These are phyloP conservation scores for Aureobasidium sp. DNA, from an alignment of 2,329 filamentous ascomycete genomes.

Conservation along the genomic window DNA sequence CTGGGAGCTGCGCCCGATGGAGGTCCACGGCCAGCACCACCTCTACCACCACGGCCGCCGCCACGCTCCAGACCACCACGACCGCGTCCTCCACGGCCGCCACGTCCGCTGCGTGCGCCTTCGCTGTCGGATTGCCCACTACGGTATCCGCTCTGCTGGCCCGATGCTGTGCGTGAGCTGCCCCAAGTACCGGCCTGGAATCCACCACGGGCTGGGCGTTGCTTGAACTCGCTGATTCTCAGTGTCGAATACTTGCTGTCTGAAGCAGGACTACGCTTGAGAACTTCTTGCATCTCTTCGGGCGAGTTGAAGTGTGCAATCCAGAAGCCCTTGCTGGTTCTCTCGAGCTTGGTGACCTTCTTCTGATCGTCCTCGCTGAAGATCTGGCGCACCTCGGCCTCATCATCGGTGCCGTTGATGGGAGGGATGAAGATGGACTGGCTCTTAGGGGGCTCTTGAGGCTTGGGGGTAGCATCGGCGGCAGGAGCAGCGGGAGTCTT, in stretches of 20 bases:
- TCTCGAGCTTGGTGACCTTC: conserved; percentile 64
- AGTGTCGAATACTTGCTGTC: conserved; percentile 47
- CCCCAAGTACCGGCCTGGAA: conserved; percentile 53
- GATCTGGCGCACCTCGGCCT: conserved; percentile 62
- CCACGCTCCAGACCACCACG: conserved; percentile 36
- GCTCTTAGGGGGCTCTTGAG: conserved; percentile 48
- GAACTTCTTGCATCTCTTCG: conserved; percentile 73
- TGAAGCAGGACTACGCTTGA: conserved; percentile 64
- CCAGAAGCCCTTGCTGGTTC: conserved; percentile 73
- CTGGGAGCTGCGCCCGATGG: conserved; percentile 10
- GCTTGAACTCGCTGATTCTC: conserved; percentile 64
- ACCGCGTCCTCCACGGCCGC: conserved; percentile 48
- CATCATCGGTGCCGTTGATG: conserved; percentile 52
- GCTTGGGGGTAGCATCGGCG: conserved; percentile 25
- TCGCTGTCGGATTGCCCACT: conserved; percentile 65
- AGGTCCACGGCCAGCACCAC: conserved; percentile 14
- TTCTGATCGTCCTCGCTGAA: conserved; percentile 75
- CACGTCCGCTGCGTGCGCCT: conserved; percentile 54
- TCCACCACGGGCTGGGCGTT: conserved; percentile 31
- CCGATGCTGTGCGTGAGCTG: conserved; percentile 43
- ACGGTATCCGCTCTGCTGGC: conserved; percentile 66
- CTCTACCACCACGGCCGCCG: conserved; percentile 25
- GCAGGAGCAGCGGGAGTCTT: conserved; percentile 45
- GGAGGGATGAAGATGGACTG: conserved; percentile 79
- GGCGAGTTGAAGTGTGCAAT: conserved; percentile 76